phyloP scores from a whole-genome alignment of 305 asterid species.

The Caryopteris hybrid region DNA sequence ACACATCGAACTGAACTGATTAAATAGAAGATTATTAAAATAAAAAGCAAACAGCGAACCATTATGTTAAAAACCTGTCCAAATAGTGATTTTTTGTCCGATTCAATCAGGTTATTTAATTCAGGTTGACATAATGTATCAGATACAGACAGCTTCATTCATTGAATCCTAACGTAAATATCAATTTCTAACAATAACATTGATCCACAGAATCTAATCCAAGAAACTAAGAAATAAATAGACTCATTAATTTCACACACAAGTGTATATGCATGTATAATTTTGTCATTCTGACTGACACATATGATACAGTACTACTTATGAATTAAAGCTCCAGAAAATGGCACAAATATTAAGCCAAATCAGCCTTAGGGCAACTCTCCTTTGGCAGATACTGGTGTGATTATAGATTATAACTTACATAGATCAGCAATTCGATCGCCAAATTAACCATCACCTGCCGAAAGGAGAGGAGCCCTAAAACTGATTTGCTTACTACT shows the following conservation, averaged over 20 bases:
- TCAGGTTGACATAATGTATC: too few relatives aligned
- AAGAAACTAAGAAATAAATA: background rate
- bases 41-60: too few relatives aligned
- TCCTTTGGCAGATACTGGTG: conserved; percentile 44
- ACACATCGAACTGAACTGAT: too few relatives aligned
- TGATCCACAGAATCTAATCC: background rate
- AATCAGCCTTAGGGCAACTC: conserved; percentile 54
- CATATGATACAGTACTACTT: too few relatives aligned
- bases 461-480: conserved; percentile 42
- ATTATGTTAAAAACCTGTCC: too few relatives aligned
- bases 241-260: background rate
- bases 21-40: too few relatives aligned
- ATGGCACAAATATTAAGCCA: conserved; percentile 28
- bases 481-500: conserved; percentile 27
- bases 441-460: conserved; percentile 16
- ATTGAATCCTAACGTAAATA: background rate
- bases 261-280: background rate
- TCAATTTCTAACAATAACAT: background rate
- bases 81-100: too few relatives aligned
- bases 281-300: background rate
- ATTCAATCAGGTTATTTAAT: too few relatives aligned
- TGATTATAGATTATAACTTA: too few relatives aligned
- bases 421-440: too few relatives aligned
- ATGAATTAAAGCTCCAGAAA: too few relatives aligned
- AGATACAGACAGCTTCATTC: too few relatives aligned